Evolutionary conservation across 805 yeast genomes (phyloP).

Genomic region (Ogataea thermomethanolica): DNA sequence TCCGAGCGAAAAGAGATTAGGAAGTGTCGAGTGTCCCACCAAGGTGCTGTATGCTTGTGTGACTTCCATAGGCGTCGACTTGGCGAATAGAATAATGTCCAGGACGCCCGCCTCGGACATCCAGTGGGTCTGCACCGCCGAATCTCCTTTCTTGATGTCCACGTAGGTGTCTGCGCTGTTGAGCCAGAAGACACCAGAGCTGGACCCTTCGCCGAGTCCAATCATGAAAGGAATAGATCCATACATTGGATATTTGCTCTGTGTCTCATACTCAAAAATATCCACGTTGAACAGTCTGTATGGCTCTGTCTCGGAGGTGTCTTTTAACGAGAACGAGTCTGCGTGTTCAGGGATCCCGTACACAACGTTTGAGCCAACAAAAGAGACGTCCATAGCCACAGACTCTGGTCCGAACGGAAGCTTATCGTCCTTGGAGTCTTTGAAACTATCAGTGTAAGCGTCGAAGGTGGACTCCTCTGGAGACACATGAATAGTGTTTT

Average conservation of each 20-base stretch:
- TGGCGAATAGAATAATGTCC: constrained; percentile 69
- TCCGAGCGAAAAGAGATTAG: constrained; percentile 76
- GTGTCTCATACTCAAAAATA: constrained; percentile 86
- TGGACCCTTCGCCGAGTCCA: constrained; percentile 52
- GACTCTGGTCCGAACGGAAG: constrained; percentile 88
- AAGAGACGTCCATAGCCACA: constrained; percentile 71
- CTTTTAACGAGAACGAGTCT: constrained; percentile 68
- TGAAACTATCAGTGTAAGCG: constrained; percentile 68
- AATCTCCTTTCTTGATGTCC: constrained; percentile 50
- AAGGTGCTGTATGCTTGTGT: constrained; percentile 59
- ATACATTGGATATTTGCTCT: constrained; percentile 86
- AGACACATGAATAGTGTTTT: constrained; percentile 38
- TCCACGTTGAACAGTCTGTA: constrained; percentile 91
- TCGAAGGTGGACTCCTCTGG: constrained; percentile 63
- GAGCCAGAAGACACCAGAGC: constrained; percentile 86
- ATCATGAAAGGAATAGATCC: constrained; percentile 90
- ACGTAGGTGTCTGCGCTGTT: constrained; percentile 91
- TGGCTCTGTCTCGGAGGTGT: constrained; percentile 65
- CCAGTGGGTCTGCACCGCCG: constrained; percentile 66
- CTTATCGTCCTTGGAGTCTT: constrained; percentile 61
- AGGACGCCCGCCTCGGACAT: constrained; percentile 85
- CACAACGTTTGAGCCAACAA: constrained; percentile 57
- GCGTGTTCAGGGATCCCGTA: constrained; percentile 99
- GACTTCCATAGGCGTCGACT: constrained; percentile 50
- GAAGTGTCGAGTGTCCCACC: constrained; percentile 72